A percentile compares a stretch with the other conserved stretches of the same genome.
Conservation (phyloP, 768 basidiomycete species). For the Lentinula sp. region DNA sequence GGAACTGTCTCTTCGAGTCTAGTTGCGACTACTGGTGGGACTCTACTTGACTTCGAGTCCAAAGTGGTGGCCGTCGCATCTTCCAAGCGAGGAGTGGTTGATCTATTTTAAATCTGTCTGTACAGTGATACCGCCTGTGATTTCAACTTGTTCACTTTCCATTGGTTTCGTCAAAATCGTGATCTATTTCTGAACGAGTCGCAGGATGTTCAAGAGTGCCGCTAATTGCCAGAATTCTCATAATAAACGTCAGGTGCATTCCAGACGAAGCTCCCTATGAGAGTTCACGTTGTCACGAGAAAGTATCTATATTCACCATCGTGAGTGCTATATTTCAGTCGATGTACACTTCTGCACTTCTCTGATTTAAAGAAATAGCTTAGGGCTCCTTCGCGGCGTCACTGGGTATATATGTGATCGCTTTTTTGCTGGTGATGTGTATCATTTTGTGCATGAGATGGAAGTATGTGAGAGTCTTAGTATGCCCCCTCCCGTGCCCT, state of each 20-base stretch:
- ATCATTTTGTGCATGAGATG: not conserved
- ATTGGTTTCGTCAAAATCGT: no score
- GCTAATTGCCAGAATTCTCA: not conserved
- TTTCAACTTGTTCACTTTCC: no score
- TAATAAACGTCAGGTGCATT: not conserved
- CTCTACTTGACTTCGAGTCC: conserved; percentile 31
- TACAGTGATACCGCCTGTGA: no score
- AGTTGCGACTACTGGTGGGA: conserved; percentile 29
- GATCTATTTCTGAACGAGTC: not conserved
- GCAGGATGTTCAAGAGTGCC: not conserved
- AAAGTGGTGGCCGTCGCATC: conserved; percentile 36
- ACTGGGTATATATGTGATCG: not conserved
- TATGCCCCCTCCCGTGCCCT: not conserved
- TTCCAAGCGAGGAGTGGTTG: conserved; percentile 15
- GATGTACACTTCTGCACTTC: not conserved
- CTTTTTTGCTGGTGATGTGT: not conserved
- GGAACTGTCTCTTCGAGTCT: conserved; percentile 18
- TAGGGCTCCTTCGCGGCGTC: not conserved
- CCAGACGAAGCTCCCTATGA: not conserved
- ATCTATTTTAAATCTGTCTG: conserved; percentile 2
- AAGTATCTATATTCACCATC: not conserved
- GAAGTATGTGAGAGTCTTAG: not conserved
- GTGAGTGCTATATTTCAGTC: not conserved
- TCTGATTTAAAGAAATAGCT: not conserved
- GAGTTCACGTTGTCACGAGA: not conserved